A percentile compares a stretch with the other conserved stretches of the same genome.
Evolutionary conservation across 1,139 yeast species (phyloP).

Genomic region (Kurtzmaniella natalensis): DNA sequence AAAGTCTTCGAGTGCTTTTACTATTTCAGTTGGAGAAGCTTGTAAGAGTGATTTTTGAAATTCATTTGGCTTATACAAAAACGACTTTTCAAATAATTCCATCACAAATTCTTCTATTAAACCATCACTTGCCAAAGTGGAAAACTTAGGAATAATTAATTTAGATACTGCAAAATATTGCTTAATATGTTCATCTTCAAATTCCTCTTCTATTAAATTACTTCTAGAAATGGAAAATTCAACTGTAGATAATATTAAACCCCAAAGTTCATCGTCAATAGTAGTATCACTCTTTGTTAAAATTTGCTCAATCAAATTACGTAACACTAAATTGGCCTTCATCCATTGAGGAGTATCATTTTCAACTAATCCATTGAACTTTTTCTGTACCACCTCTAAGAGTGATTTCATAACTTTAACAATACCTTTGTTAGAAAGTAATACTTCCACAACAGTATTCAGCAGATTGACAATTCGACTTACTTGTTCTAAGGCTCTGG

Average conservation of each 20-base stretch:
- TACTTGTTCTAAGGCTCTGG: conserved; percentile 43
- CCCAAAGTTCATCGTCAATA: conserved; percentile 39
- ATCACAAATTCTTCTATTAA: conserved; percentile 40
- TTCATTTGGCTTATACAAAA: conserved; percentile 29
- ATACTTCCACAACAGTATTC: conserved; percentile 21
- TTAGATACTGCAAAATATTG: conserved; percentile 42
- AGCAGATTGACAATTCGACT: conserved; percentile 27
- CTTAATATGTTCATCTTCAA: conserved; percentile 46
- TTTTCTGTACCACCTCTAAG: conserved; percentile 25
- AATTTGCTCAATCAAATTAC: conserved; percentile 17
- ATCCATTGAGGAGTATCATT: conserved; percentile 38
- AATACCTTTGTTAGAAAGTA: conserved; percentile 46
- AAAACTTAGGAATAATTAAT: conserved; percentile 36
- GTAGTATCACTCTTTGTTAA: conserved; percentile 14
- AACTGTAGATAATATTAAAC: conserved; percentile 37
- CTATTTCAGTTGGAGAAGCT: conserved; percentile 7
- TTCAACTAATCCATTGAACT: conserved; percentile 31
- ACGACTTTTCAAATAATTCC: conserved; percentile 29
- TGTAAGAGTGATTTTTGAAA: conserved; percentile 19
- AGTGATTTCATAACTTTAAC: conserved; percentile 21
- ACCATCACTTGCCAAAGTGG: conserved; percentile 21
- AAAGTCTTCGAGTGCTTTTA: conserved; percentile 18
- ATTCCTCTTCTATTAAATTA: conserved; percentile 19
- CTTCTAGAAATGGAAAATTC: conserved; percentile 34
- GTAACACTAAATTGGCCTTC: conserved; percentile 32